These are phyloP conservation scores for Sparassis latifolia DNA, from an alignment of 1,284 basidiomycete species.

Conservation along the genomic window DNA sequence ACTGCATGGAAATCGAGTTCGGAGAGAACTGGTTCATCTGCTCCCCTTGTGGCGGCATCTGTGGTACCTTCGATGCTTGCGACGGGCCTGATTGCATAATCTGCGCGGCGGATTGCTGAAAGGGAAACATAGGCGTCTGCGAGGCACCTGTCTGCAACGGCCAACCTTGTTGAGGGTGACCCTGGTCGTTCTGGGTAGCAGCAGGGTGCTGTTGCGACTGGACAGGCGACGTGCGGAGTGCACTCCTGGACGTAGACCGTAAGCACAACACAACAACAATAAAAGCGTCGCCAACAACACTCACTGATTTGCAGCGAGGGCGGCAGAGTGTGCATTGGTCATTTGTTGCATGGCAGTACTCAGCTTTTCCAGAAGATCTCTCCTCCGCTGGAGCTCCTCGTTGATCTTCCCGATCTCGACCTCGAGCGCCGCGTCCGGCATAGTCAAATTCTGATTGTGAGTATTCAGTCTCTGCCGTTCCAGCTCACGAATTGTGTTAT, in stretches of 20 bases:
- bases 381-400: not conserved
- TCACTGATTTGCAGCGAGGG: too few relatives aligned
- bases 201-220: too few relatives aligned
- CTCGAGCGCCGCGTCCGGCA: not conserved
- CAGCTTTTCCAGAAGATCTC: not conserved
- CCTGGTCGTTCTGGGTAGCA: too few relatives aligned
- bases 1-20: slow-evolving; percentile 10
- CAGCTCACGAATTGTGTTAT: not conserved
- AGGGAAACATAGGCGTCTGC: too few relatives aligned
- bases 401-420: not conserved
- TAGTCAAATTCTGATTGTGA: not conserved
- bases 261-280: not conserved
- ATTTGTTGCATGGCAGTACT: not conserved
- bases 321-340: not conserved
- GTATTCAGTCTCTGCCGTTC: not conserved
- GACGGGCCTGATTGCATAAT: slow-evolving; percentile 11
- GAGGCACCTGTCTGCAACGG: too few relatives aligned
- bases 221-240: too few relatives aligned
- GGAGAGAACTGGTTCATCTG: slow-evolving; percentile 8
- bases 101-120: not conserved
- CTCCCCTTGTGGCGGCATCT: slow-evolving; percentile 11
- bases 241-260: too few relatives aligned
- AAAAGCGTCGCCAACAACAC: not conserved
- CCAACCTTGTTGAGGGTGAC: too few relatives aligned
- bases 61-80: not conserved